Percentiles rank a stretch among this genome's conserved stretches.
phyloP scores from a whole-genome alignment of 2,329 filamentous ascomycete species.

The Penicillium sp. region DNA sequence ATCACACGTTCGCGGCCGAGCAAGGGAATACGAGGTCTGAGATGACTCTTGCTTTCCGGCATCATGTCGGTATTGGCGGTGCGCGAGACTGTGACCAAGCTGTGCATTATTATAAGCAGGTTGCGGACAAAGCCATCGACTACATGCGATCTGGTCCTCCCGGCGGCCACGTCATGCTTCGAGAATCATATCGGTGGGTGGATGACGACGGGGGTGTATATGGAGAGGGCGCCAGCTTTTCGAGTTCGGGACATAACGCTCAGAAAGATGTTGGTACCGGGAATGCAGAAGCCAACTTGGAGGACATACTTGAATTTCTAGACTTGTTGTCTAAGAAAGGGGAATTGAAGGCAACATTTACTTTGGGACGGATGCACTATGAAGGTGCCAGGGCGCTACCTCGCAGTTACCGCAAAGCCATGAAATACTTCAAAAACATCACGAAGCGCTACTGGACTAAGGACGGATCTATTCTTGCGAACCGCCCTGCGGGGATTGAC shows the following conservation, averaged over 20 bases:
- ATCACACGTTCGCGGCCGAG: slow-evolving; percentile 89
- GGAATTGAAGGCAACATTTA: slow-evolving; percentile 81
- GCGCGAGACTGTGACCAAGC: slow-evolving; percentile 81
- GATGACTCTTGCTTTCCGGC: slow-evolving; percentile 87
- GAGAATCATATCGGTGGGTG: slow-evolving; percentile 78
- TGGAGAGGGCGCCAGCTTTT: slow-evolving; percentile 87
- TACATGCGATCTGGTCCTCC: slow-evolving; percentile 89
- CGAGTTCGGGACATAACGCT: slow-evolving; percentile 80
- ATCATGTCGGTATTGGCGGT: slow-evolving; percentile 80
- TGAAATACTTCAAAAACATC: slow-evolving; percentile 76
- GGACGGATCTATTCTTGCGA: slow-evolving; percentile 70
- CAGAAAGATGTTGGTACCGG: slow-evolving; percentile 68
- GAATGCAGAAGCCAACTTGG: slow-evolving; percentile 78
- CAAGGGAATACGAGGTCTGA: slow-evolving; percentile 78
- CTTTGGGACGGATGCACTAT: slow-evolving; percentile 80
- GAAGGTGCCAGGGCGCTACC: slow-evolving; percentile 75
- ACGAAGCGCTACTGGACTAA: slow-evolving; percentile 77
- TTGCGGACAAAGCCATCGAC: slow-evolving; percentile 85
- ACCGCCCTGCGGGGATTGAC: slow-evolving; percentile 66
- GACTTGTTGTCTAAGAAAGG: slow-evolving; percentile 88
- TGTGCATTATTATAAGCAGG: slow-evolving; percentile 83
- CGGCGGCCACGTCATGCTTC: slow-evolving; percentile 72
- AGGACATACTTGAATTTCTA: slow-evolving; percentile 91
- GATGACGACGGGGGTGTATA: slow-evolving; percentile 92
- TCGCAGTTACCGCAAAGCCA: slow-evolving; percentile 68